These are phyloP conservation scores for Claviceps spartinae DNA, from an alignment of 2,329 filamentous ascomycete species.

Conservation along the genomic window DNA sequence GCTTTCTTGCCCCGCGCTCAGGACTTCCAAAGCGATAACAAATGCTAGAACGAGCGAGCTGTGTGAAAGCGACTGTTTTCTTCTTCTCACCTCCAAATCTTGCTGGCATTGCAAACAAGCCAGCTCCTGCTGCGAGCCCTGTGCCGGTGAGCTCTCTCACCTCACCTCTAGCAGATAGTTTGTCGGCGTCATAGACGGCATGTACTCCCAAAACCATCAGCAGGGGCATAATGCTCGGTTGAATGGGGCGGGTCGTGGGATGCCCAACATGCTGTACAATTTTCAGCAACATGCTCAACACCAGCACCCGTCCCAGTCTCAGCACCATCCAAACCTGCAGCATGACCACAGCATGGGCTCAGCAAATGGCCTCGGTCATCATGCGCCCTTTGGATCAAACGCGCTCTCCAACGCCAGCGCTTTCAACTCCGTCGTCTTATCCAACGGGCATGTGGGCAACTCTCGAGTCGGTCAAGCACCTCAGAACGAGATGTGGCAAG, in stretches of 20 bases:
- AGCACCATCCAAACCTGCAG: conserved; percentile 48
- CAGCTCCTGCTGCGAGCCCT: conserved; percentile 14
- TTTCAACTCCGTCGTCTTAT: conserved; percentile 39
- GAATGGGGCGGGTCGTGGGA: conserved; percentile 45
- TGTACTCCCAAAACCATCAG: conserved; percentile 63
- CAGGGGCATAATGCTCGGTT: conserved; percentile 64
- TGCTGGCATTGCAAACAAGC: conserved; percentile 10
- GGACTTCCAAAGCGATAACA: conserved; percentile 9
- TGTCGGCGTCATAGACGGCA: conserved; percentile 27
- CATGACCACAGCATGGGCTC: conserved; percentile 42
- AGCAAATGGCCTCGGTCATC: conserved; percentile 38
- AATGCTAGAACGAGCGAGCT: conserved; percentile 12
- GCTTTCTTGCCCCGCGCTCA: not conserved
- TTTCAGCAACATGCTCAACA: conserved; percentile 49
- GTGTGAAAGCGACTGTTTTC: conserved; percentile 7
- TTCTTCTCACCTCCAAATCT: not conserved
- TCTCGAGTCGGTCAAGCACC: conserved; percentile 37
- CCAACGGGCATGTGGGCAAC: conserved; percentile 41
- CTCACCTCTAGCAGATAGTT: conserved; percentile 7
- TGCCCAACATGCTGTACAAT: conserved; percentile 54
- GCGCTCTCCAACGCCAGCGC: conserved; percentile 50
- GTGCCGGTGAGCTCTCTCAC: conserved; percentile 14
- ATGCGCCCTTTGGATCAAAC: conserved; percentile 20
- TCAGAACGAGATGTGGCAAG: conserved; percentile 65
- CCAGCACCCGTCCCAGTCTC: conserved; percentile 50